phyloP scores from a whole-genome alignment of 2,329 filamentous ascomycete species.

The Botrytis fabae region DNA sequence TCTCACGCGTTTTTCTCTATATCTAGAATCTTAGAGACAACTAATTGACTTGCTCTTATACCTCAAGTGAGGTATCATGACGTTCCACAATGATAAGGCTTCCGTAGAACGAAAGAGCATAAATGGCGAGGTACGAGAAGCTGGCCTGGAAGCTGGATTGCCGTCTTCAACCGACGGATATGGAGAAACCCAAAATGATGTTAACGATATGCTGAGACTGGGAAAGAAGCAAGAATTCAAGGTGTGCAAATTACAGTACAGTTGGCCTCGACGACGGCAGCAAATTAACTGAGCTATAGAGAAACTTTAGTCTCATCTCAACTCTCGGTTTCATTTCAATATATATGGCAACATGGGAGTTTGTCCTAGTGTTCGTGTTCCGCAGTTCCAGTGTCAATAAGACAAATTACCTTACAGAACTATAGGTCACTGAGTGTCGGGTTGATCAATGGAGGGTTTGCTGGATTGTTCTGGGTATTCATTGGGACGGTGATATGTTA shows the following conservation, averaged over 20 bases:
- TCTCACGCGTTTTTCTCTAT: neutral
- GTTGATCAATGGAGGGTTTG: conserved; percentile 35
- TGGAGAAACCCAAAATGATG: conserved; percentile 39
- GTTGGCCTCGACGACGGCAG: neutral
- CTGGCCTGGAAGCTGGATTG: conserved; percentile 23
- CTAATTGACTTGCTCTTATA: neutral
- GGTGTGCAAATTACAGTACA: conserved; percentile 20
- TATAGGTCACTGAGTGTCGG: conserved; percentile 39
- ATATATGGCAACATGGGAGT: conserved; percentile 48
- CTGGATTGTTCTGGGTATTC: conserved; percentile 46
- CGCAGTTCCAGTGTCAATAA: neutral
- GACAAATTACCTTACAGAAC: neutral
- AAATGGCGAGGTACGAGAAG: conserved; percentile 14
- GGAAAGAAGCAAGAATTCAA: conserved; percentile 40
- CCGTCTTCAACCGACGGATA: conserved; percentile 6
- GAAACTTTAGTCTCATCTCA: conserved; percentile 47
- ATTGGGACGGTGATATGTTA: conserved; percentile 41
- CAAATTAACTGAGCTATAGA: conserved; percentile 28
- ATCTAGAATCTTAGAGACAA: neutral
- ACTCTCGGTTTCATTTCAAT: conserved; percentile 47
- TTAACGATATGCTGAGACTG: conserved; percentile 41
- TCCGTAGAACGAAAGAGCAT: conserved; percentile 2
- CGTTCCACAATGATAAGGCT: neutral
- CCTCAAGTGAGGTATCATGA: conserved; percentile 6
- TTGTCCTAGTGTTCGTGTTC: conserved; percentile 42